Evolutionary conservation across 805 yeast genomes (phyloP), one percentile per base, ranked within the genome.

Genomic region (Nadsonia fulvescens): DNA sequence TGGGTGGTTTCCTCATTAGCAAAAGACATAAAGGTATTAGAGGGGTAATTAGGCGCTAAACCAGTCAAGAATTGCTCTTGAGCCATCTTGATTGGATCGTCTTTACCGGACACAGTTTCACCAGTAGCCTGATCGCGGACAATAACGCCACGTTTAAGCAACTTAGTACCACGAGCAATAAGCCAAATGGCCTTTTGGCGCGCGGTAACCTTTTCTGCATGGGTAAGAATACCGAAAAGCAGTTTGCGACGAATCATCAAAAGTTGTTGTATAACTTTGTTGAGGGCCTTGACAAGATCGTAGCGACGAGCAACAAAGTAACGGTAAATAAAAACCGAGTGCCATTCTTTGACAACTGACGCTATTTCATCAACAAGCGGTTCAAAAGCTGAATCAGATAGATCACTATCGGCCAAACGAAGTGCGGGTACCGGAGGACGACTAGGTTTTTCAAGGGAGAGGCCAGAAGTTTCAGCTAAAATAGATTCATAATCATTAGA

Each of bases 31-130:
- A 40, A 32, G 20, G 22, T 28, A 26, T 37, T 39, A 29, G 37
- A 34, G 10, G 92, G 92, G 46, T 66, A 78, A 35, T 69, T 67
- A 10, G 81, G 72, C 7, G 74, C 66, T 31, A 81, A 53, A 0
- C 91, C 83, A 46, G 71, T 62, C 29, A 71, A 58, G 26, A 71
- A 53, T 46, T 79, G 89, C 43, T 64, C 70, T 24, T 63, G 58
- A 9, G 83, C 76, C 31, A 81, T 54, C 21, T 51, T 44, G 13
- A 74, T 64, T 5, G 82, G 70, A 20, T 59, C 46, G 17, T 33
- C 39, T 17, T 32, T 28, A 14, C 40, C 44, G 12, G 43, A 29
- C 18, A 39, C 30, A 17, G 47, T 30, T 16, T 36, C 38, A 20
- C 50, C 51, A 8, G 47, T 34, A 10, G 18, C 20, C 6, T 39